These are phyloP conservation scores for Taxillus chinensis DNA, from an alignment of 164 flowering plant species.

Conservation along the genomic window DNA sequence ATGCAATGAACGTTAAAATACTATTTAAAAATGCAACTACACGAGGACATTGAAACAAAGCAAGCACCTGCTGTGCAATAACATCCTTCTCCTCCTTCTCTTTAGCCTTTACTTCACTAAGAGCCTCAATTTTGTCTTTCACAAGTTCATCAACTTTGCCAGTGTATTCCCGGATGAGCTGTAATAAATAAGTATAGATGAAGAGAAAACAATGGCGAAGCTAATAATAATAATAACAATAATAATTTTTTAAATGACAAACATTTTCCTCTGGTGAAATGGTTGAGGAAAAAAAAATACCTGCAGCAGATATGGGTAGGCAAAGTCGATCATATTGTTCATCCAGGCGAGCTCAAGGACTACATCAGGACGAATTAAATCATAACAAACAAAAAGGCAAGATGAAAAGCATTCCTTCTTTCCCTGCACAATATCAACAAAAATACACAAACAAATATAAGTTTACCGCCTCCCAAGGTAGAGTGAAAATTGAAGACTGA, in stretches of 20 bases:
- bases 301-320: slow-evolving; percentile 94
- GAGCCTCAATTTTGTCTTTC: slow-evolving; percentile 80
- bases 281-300: slow-evolving; percentile 21
- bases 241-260: too few relatives aligned
- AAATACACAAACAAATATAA: neutral
- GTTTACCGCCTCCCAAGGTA: neutral
- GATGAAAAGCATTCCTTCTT: slow-evolving; percentile 98
- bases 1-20: too few relatives aligned
- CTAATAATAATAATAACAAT: too few relatives aligned
- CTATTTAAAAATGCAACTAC: neutral
- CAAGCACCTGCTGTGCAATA: slow-evolving; percentile 82
- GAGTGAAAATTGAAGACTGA: too few relatives aligned
- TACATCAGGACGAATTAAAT: slow-evolving; percentile 82
- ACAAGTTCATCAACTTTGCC: slow-evolving; percentile 92
- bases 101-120: slow-evolving; percentile 70
- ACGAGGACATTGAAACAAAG: neutral
- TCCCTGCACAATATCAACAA: slow-evolving; percentile 41
- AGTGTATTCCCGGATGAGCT: slow-evolving; percentile 88
- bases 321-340: slow-evolving; percentile 92
- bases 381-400: slow-evolving; percentile 92
- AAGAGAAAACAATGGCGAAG: neutral
- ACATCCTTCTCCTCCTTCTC: slow-evolving; percentile 92
- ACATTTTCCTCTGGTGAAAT: neutral
- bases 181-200: slow-evolving; percentile 8
- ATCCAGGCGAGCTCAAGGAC: slow-evolving; percentile 98